Evolutionary conservation across 208 protist genomes (phyloP).

Genomic region (Leishmania major): DNA sequence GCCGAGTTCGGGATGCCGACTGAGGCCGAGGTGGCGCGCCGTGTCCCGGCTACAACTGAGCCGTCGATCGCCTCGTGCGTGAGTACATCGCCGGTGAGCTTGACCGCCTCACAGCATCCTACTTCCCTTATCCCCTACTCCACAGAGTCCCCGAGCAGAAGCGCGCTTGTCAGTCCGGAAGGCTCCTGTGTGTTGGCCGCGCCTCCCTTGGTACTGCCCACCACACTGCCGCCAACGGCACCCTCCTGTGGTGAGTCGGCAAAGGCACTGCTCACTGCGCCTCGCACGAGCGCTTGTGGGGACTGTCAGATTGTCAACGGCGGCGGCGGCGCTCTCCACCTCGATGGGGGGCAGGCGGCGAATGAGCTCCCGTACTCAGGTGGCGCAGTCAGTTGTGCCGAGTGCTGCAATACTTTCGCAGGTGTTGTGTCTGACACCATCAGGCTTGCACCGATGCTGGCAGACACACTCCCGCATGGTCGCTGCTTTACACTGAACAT

Average conservation of each 20-base stretch:
- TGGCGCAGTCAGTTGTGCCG: neutral
- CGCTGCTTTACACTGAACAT: slow-evolving; percentile 70
- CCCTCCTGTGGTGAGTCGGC: neutral
- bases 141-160: neutral
- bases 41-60: neutral
- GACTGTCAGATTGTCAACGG: neutral
- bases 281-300: neutral
- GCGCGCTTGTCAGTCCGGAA: neutral
- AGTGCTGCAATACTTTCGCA: no score
- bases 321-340: neutral
- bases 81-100: neutral
- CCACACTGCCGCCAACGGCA: neutral
- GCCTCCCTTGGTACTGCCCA: neutral
- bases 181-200: neutral
- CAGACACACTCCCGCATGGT: slow-evolving; percentile 50
- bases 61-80: neutral
- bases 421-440: slow-evolving; percentile 6
- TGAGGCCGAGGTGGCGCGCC: neutral
- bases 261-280: neutral
- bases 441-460: slow-evolving; percentile 36
- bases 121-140: neutral
- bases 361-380: neutral
- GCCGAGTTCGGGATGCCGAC: neutral
- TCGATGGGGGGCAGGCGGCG: neutral
- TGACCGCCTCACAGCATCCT: neutral